Percentiles rank a stretch among this genome's conserved stretches.
These are phyloP conservation scores for Friedmanniomyces simplex DNA, from an alignment of 495 filamentous ascomycete species.

Conservation along the genomic window DNA sequence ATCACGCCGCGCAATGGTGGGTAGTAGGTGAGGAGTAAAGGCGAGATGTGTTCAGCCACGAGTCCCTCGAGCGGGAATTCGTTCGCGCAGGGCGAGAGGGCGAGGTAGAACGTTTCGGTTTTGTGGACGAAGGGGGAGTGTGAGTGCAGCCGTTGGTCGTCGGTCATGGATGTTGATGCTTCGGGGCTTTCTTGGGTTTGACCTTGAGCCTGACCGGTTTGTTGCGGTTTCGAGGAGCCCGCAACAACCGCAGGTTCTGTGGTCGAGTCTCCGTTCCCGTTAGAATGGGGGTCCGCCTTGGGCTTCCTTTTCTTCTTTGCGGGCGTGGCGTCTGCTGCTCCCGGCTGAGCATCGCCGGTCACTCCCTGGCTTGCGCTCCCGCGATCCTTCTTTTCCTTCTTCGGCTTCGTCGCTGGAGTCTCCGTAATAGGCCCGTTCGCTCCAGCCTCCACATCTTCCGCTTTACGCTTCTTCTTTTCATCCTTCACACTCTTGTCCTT, in stretches of 20 bases:
- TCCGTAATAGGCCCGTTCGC: not conserved
- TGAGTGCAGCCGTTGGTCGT: not conserved
- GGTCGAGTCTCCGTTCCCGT: not conserved
- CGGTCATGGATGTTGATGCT: not conserved
- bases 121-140: slow-evolving; percentile 50
- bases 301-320: slow-evolving; percentile 1
- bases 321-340: not conserved
- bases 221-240: not conserved
- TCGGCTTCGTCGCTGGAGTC: not conserved
- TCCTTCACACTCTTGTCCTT: not conserved
- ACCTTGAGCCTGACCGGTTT: not conserved
- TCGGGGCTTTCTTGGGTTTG: not conserved
- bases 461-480: not conserved
- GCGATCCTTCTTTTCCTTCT: slow-evolving; percentile 5
- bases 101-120: slow-evolving; percentile 58
- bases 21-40: slow-evolving; percentile 64
- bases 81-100: slow-evolving; percentile 57
- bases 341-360: not conserved
- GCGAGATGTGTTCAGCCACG: slow-evolving; percentile 65
- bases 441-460: too few species aligned
- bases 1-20: slow-evolving; percentile 59
- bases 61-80: slow-evolving; percentile 52
- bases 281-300: not conserved
- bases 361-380: not conserved
- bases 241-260: not conserved